These are phyloP conservation scores for Penicillium psychrofluorescens DNA, from an alignment of 495 filamentous ascomycete species.

Conservation along the genomic window DNA sequence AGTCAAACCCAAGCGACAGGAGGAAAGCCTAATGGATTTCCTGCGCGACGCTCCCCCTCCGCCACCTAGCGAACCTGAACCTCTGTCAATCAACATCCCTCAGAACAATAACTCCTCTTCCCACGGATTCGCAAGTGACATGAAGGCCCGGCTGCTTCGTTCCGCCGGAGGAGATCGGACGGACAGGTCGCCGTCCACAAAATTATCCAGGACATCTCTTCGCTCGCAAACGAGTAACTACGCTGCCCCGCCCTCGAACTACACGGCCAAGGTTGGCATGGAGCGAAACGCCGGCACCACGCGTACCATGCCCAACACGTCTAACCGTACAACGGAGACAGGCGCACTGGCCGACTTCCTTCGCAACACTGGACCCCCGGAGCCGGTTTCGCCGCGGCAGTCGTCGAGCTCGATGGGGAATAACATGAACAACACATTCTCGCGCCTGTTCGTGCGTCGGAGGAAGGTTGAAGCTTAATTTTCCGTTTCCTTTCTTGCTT, in stretches of 20 bases:
- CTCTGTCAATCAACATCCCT: constrained; percentile 16
- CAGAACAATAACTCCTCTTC: constrained; percentile 13
- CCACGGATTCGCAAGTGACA: constrained; percentile 33
- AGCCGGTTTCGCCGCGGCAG: constrained; percentile 16
- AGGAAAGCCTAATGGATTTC: constrained; percentile 82
- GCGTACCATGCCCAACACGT: constrained; percentile 18
- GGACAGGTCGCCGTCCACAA: constrained; percentile 18
- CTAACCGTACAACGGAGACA: constrained; percentile 43
- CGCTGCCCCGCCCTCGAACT: constrained; percentile 19
- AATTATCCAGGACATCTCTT: constrained; percentile 27
- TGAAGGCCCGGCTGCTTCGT: constrained; percentile 58
- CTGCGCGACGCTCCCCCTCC: constrained; percentile 71
- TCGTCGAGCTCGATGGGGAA: constrained; percentile 4
- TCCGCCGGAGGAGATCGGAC: constrained; percentile 8
- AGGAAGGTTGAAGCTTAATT: constrained; percentile 34
- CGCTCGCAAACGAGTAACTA: constrained; percentile 22
- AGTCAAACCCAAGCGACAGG: constrained; percentile 36
- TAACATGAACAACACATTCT: constrained; percentile 25
- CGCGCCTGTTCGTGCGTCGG: constrained; percentile 35
- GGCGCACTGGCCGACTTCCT: constrained; percentile 77
- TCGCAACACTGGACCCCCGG: constrained; percentile 66
- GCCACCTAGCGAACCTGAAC: constrained; percentile 38
- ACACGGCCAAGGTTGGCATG: constrained; percentile 32
- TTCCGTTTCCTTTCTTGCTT: constrained; percentile 12
- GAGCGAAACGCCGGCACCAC: constrained; percentile 26